A percentile compares a stretch with the other conserved stretches of the same genome.
Evolutionary conservation across 257 asterid genomes (phyloP).

Genomic region (Gentiana straminea): DNA sequence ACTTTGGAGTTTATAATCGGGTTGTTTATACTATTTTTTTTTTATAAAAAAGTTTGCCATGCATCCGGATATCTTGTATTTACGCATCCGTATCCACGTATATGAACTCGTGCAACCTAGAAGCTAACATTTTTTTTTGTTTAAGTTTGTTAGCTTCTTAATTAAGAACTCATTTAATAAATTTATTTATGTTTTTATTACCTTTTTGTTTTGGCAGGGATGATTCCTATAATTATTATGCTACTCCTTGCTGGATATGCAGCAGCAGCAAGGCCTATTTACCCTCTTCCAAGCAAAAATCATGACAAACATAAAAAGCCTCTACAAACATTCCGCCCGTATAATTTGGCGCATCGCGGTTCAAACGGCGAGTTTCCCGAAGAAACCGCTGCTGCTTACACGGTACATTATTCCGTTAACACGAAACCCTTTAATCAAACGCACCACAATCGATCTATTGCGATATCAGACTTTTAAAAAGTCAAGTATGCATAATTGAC

Average conservation of each 20-base stretch:
- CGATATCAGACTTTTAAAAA: too few relatives aligned
- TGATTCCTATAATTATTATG: slow-evolving; percentile 39
- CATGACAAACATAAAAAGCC: slow-evolving; percentile 57
- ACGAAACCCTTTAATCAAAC: too few relatives aligned
- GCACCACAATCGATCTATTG: too few relatives aligned
- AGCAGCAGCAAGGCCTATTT: slow-evolving; percentile 48
- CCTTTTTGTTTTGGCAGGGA: slow-evolving; percentile 34
- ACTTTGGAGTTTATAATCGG: too few relatives aligned
- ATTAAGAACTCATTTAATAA: not conserved
- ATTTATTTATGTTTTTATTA: not conserved
- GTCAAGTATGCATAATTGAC: too few relatives aligned
- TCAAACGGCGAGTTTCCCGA: slow-evolving; percentile 94
- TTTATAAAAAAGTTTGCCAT: too few relatives aligned
- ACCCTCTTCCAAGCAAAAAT: slow-evolving; percentile 86
- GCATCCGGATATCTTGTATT: too few relatives aligned
- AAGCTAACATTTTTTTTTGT: not conserved
- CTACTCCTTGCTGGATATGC: slow-evolving; percentile 52
- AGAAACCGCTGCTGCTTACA: slow-evolving; percentile 75
- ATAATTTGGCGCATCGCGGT: slow-evolving; percentile 90
- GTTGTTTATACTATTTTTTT: too few relatives aligned
- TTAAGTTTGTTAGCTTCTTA: not conserved
- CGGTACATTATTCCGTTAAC: slow-evolving; percentile 25
- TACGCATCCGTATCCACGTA: too few relatives aligned
- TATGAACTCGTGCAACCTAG: too few relatives aligned
- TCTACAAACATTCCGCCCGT: slow-evolving; percentile 74